A percentile compares a stretch with the other conserved stretches of the same genome.
Evolutionary conservation across 768 basidiomycete species (phyloP).

Genomic region (Rhodocollybia butyracea): DNA sequence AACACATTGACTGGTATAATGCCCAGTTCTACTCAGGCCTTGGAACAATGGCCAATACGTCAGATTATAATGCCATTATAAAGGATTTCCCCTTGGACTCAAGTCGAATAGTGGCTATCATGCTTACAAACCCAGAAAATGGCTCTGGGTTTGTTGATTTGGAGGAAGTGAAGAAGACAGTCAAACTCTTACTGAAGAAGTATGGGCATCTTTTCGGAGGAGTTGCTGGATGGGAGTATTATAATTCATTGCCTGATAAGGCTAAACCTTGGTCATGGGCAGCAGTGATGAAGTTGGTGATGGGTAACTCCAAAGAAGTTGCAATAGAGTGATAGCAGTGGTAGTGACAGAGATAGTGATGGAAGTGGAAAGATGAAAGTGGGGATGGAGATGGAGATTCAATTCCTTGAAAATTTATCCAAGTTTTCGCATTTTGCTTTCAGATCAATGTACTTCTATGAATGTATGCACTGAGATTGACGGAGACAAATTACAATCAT

Average conservation of each 20-base stretch:
- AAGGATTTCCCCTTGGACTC: conserved; percentile 15
- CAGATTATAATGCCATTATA: conserved; percentile 19
- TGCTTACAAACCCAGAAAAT: conserved; percentile 19
- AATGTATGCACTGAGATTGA: too few species aligned
- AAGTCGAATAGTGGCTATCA: conserved; percentile 16
- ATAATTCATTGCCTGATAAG: conserved; percentile 19
- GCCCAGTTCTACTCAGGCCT: conserved; percentile 25
- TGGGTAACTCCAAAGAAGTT: conserved; percentile 1
- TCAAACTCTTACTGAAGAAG: conserved; percentile 12
- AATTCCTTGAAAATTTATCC: too few species aligned
- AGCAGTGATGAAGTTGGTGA: conserved; percentile 8
- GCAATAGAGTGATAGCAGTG: neutral
- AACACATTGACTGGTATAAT: conserved; percentile 21
- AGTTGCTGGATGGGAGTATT: conserved; percentile 25
- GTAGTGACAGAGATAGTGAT: neutral
- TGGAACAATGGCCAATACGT: conserved; percentile 17
- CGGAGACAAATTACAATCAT: too few species aligned
- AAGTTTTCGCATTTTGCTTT: too few species aligned
- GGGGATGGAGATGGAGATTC: too few species aligned
- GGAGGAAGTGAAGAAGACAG: conserved; percentile 15
- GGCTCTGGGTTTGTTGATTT: conserved; percentile 17
- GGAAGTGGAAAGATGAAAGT: too few species aligned
- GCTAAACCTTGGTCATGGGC: conserved; percentile 19
- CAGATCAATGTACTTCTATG: too few species aligned
- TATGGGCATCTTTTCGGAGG: conserved; percentile 22